Evolutionary conservation across 345 rosid species (phyloP), one percentile per base, ranked within the genome.

Genomic region (Litchi chinensis): DNA sequence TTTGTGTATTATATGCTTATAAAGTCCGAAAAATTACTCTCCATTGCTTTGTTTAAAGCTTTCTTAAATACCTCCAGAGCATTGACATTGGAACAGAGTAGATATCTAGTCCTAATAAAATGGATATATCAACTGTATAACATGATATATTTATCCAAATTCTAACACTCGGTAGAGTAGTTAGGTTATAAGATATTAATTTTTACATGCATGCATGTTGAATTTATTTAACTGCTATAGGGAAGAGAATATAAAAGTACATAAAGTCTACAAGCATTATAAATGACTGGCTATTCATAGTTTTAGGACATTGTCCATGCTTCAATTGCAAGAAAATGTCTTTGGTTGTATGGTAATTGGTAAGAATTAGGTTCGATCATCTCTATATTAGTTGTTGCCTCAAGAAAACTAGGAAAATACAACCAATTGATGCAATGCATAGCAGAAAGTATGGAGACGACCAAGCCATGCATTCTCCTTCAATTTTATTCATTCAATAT

Each of bases 1-100:
- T 39, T 73, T 40, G 43, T 6, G 46, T 60, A 41, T 74, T 74
- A 41, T 74, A 62, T 62, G 77, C 39, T 62, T 62, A 22, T 62
- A 24, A 8, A 60, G 26, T 37, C 66, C 12, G 5, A n/a, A 73
- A 73, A 73, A 10, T 40, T 21, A 12, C 40, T 56, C 76, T n/a
- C 50, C 12, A 39, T 24, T 26, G 7, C 28, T 71, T 28, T 54
- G 64, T 32, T 41, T 54, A 54, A 28, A 24, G n/a, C 37, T 71
- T 54, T 32, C 46, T 54, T 19, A 68, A 12, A 10, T 19, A 54
- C 39, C 56, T 50, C 19, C 0, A 0, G 24, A 32, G 13, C 70
- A 44, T 68, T 43, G 56, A 21, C 26, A 44, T 21, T 9, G 10
- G 37, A 68, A 32, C 37, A 32, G 37, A 32, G 37, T 3, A 32